These are phyloP conservation scores for Akanthomyces muscarius DNA, from an alignment of 2,329 filamentous ascomycete genomes.

Conservation along the genomic window DNA sequence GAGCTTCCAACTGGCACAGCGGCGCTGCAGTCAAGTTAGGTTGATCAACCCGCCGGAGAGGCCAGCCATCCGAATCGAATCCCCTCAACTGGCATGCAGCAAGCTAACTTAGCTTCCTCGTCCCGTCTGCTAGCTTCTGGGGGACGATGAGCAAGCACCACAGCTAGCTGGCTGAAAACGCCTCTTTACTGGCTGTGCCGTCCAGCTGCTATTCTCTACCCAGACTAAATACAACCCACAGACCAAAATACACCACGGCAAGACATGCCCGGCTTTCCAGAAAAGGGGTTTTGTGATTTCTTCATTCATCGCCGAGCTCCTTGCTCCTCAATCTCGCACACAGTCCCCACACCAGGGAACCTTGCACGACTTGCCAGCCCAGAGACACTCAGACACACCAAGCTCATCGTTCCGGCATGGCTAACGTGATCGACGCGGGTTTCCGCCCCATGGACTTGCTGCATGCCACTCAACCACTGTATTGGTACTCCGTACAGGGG, in stretches of 20 bases:
- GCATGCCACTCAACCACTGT: not conserved
- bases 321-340: not conserved
- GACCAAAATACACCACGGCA: conserved; percentile 8
- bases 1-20: not conserved
- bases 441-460: not conserved
- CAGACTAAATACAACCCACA: not conserved
- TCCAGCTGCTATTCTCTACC: not conserved
- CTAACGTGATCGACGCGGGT: not conserved
- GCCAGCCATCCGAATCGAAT: not conserved
- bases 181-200: not conserved
- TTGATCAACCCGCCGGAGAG: not conserved
- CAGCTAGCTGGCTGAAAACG: not conserved
- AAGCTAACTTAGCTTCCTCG: not conserved
- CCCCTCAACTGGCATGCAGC: not conserved
- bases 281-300: not conserved
- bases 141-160: not conserved
- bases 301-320: not conserved
- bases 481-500: not conserved
- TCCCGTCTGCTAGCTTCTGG: not conserved
- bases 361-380: not conserved
- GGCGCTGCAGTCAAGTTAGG: not conserved
- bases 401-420: not conserved
- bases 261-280: not conserved
- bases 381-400: too few relatives aligned
- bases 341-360: not conserved